Base-by-base conservation (phyloP, 2,329 filamentous ascomycete genomes). In the Rachicladosporium sp. region DNA sequence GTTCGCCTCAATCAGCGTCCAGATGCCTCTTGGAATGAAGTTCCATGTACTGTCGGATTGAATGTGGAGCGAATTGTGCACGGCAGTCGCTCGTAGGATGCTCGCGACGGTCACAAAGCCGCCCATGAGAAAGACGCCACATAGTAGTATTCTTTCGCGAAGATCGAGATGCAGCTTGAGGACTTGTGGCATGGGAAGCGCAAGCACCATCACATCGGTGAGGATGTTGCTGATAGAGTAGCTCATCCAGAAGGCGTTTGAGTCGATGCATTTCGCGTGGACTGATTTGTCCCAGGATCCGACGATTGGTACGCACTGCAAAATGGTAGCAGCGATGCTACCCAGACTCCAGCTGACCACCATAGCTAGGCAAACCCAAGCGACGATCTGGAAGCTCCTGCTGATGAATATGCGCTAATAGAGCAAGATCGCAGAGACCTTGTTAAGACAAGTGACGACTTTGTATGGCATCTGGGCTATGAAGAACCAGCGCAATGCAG, bases 401-500 rank as follows among this genome's bases (percentile, higher is more conserved):
- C 50, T 37, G 21, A 46, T 43, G 37, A 59, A 58, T 29, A 58
- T 54, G 33, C 56, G 54, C 37, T 54, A 49, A 43, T 58, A 56
- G 1, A 56, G 46, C 32, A 50, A 51, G 8, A 55, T 44, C 30
- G 56, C 49, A 6, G 54, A 54, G 9, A 55, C 43, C 42, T 59
- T 59, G 47, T 54, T 58, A 37, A 59, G 48, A 42, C 50, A 47
- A 19, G 56, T 44, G 11, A 53, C 51, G n/a, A 57, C 41, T 41
- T 58, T 59, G 48, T 57, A 57, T 12, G 54, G 44, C n/a, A 54
- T 49, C 29, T 59, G 51, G 21, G 53, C 53, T 34, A 50, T 50
- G 40, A 55, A 58, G 44, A 56, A 57, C 52, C 53, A 48, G 19
- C 33, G 19, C 3, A 48, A 33, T 3, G 43, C 44, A 5, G 29